Percentiles rank a stretch among this genome's conserved stretches.
Evolutionary conservation across 208 protist genomes (phyloP).

Genomic region (Leishmania braziliensis): DNA sequence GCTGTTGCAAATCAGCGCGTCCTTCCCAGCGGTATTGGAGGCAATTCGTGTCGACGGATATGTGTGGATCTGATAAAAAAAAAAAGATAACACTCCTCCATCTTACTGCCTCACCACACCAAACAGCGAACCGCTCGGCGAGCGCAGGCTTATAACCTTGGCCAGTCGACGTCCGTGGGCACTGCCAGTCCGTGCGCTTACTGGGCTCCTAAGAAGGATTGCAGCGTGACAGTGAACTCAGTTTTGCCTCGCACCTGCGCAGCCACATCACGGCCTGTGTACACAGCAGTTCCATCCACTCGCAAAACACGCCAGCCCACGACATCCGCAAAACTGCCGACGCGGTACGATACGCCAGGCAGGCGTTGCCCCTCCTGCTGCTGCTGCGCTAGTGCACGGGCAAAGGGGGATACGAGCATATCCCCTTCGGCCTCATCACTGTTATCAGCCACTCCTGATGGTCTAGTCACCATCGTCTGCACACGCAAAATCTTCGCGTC

Average conservation of each 20-base stretch:
- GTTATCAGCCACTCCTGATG: not conserved
- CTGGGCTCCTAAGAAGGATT: not conserved
- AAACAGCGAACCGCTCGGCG: not conserved
- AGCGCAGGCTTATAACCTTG: not conserved
- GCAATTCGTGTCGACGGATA: not conserved
- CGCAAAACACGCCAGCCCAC: slow-evolving; percentile 37
- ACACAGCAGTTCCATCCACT: slow-evolving; percentile 37
- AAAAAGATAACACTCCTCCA: not conserved
- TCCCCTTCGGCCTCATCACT: slow-evolving; percentile 1
- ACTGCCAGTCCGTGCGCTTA: not conserved
- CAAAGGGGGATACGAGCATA: slow-evolving; percentile 30
- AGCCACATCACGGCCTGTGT: slow-evolving; percentile 36
- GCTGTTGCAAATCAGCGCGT: not conserved
- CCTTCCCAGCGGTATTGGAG: not conserved
- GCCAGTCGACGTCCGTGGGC: not conserved
- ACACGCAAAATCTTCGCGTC: slow-evolving; percentile 23
- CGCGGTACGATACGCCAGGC: no score
- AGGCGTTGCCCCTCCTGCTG: not conserved
- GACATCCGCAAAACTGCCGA: slow-evolving; percentile 17
- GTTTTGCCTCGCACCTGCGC: slow-evolving; percentile 31
- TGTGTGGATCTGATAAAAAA: not conserved
- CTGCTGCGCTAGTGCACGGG: slow-evolving; percentile 6
- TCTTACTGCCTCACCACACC: not conserved
- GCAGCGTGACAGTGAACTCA: slow-evolving; percentile 9
- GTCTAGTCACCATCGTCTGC: slow-evolving; percentile 10